phyloP scores from a whole-genome alignment of 306 rosid species.

The Spatholobus suberectus region DNA sequence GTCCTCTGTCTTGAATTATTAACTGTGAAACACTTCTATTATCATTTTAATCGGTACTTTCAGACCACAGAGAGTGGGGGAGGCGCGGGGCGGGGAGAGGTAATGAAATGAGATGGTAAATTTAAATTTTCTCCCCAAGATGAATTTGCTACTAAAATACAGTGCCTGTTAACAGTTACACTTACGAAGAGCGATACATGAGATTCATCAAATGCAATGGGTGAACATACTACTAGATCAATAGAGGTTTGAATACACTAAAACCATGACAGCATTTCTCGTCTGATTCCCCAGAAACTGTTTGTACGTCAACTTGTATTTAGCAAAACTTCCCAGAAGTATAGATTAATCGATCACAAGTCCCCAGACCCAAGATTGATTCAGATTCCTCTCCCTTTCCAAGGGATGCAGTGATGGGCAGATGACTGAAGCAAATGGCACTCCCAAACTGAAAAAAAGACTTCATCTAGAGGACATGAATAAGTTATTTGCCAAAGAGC shows the following conservation, averaged over 20 bases:
- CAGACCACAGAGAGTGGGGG: not conserved
- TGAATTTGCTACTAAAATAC: slow-evolving; percentile 24
- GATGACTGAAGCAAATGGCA: slow-evolving; percentile 25
- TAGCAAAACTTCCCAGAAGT: slow-evolving; percentile 40
- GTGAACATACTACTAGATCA: slow-evolving; percentile 17
- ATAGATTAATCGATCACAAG: slow-evolving; percentile 28
- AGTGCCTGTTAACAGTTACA: slow-evolving; percentile 15
- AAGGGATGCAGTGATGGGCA: slow-evolving; percentile 2
- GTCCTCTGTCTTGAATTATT: not conserved
- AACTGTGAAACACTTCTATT: not conserved
- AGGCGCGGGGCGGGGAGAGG: no score
- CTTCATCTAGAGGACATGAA: slow-evolving; percentile 33
- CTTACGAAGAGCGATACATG: slow-evolving; percentile 23
- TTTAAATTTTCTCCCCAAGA: not conserved
- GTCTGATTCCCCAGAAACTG: slow-evolving; percentile 32
- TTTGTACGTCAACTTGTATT: slow-evolving; percentile 26
- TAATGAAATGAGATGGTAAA: slow-evolving; percentile 15
- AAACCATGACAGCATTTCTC: slow-evolving; percentile 24
- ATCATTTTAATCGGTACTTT: not conserved
- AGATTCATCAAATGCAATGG: slow-evolving; percentile 40
- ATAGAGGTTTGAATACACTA: slow-evolving; percentile 37
- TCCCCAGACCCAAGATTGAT: slow-evolving; percentile 27
- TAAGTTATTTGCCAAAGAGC: slow-evolving; percentile 70
- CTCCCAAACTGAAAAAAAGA: slow-evolving; percentile 31
- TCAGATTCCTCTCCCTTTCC: slow-evolving; percentile 32